Evolutionary conservation across 2,329 filamentous ascomycete genomes (phyloP), one percentile per base, ranked within the genome.

Genomic region (Sclerotinia minor): DNA sequence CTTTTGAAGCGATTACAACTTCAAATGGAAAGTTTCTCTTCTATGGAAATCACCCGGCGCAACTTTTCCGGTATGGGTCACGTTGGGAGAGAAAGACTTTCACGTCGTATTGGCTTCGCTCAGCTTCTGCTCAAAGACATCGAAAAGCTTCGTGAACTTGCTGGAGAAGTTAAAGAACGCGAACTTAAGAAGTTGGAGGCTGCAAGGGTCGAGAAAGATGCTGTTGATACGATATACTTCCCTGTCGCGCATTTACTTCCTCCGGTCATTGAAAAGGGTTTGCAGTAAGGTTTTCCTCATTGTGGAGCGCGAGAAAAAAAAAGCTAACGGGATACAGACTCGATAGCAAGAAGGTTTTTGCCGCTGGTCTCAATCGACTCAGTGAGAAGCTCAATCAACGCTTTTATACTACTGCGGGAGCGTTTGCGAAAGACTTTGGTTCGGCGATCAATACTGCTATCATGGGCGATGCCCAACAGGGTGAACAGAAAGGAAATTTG

Each of bases 41-140:
- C 93, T 0, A 97, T 97, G 90, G 95, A 99, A 79, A 89, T 99
- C 72, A 97, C 95, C 2, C 87, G 95, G 64, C 90, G 95, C 69
- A 94, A 98, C 79, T 99, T 97, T 79, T 91, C 91, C n/a, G 90
- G 91, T 49, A 97, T 98, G 92, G 95, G 95, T 8, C 88, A 91
- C 52, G 89, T 88, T 58, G 95, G 95, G 66, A 88, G 89, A 74
- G 85, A 90, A 35, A 86, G 92, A 60, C 83, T 99, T 41, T 84
- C 89, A 63, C 85, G 93, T 68, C 89, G 95, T 55, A 94, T 98
- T 72, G 91, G 94, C 70, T 99, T 99, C 77, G 93, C 92, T 9
- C 85, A 94, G 72, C 84, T 83, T 53, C 82, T 96, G 15, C 82
- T 92, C 67, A 81, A 85, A 67, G 94, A 98, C 76, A 87, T 99